Base-by-base conservation (phyloP, 305 asterid genomes). In the Fraxinus paxiana region DNA sequence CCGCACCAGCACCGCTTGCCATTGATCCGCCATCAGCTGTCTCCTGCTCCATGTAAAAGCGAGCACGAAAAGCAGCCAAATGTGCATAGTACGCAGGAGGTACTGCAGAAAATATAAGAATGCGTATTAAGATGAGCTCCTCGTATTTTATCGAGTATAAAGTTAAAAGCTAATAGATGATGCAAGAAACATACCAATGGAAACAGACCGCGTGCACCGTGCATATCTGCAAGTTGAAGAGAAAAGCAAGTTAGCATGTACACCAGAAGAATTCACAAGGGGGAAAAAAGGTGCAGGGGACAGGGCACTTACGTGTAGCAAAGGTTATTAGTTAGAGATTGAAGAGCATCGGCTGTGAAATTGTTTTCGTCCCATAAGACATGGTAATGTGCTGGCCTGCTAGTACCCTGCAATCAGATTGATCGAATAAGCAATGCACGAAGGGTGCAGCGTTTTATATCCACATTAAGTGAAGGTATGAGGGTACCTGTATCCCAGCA, bases 11-110 rank as follows among this genome's bases (percentile, higher is more conserved):
- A 20, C 90, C 90, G 34, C 97, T 91, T n/a, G 90, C 81, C 89
- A 93, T 84, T 0, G 97, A 94, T 2, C 95, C 99, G 65, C 95
- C 89, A 41, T 96, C 99, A 0, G 95, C 91, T 13, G 92, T 91
- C 75, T 92, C 97, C 0, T 93, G 97, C 87, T 94, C 98, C 97
- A 94, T 90, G 74, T 96, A 96, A 79, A 92, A 94, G 6, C 99
- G 94, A 24, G 98, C 99, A 54, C 98, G 92, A 61, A 96, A 96
- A 18, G 99, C 99, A 67, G 99, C 99, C 84, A 96, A 80, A 86
- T 96, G 98, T 0, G 98, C 99, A 79, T 96, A 96, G 79, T 96
- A 96, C 28, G 98, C 99, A 17, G 99, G 99, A 33, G 99, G 99
- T 65, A 96, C 99, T 96, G 91, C 69, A 79, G 35, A 46, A 43